Conservation (phyloP, 768 basidiomycete species). For the Russula ochroleuca region DNA sequence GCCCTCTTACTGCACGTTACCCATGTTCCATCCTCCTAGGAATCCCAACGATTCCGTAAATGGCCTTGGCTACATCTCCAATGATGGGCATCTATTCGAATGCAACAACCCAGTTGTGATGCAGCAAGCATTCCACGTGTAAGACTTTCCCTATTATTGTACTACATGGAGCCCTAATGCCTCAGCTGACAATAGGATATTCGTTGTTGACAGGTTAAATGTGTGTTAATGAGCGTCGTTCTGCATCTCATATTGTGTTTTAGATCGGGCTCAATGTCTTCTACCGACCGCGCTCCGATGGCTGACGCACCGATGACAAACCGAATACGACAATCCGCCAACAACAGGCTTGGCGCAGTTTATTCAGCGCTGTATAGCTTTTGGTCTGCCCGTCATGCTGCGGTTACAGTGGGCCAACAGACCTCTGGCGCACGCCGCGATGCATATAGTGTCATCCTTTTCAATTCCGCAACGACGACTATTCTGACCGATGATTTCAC, state of each 20-base stretch:
- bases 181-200: constrained; percentile 36
- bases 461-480: constrained; percentile 32
- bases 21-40: constrained; percentile 46
- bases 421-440: constrained; percentile 40
- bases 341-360: constrained; percentile 56
- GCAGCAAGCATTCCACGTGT: constrained; percentile 60
- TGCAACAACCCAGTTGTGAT: constrained; percentile 53
- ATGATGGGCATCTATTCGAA: constrained; percentile 51
- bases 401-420: constrained; percentile 31
- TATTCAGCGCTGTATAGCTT: constrained; percentile 50
- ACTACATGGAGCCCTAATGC: background rate
- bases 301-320: constrained; percentile 40
- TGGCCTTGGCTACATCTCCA: constrained; percentile 47
- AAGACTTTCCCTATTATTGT: constrained; percentile 27
- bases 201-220: constrained; percentile 52
- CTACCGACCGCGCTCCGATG: constrained; percentile 42
- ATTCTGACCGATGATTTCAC: constrained; percentile 45
- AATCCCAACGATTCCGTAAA: constrained; percentile 32
- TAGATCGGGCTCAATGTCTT: constrained; percentile 52
- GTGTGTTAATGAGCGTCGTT: background rate
- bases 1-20: constrained; percentile 52
- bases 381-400: constrained; percentile 50
- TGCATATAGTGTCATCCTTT: constrained; percentile 54
- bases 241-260: background rate
- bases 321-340: constrained; percentile 36